These are phyloP conservation scores for Mallotus japonicus DNA, from an alignment of 441 rosid species.

Conservation along the genomic window DNA sequence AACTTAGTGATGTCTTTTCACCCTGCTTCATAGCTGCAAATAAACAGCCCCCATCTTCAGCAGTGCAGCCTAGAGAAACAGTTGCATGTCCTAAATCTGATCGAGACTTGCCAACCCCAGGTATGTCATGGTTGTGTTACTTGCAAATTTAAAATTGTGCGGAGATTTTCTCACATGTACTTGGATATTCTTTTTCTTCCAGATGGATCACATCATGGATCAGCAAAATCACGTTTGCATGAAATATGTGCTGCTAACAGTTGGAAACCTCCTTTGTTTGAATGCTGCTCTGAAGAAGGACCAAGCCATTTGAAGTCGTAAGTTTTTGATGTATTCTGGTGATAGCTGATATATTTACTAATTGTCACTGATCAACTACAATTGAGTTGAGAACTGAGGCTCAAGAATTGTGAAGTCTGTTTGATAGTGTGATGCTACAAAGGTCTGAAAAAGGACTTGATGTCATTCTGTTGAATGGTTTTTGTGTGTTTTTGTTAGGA, in stretches of 20 bases:
- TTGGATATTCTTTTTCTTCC: slow-evolving; percentile 20
- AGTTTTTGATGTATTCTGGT: slow-evolving; percentile 27
- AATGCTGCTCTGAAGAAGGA: slow-evolving; percentile 76
- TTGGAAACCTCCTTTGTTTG: slow-evolving; percentile 77
- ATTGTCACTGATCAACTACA: not conserved
- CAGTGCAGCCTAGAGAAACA: slow-evolving; percentile 28
- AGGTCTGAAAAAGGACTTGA: not conserved
- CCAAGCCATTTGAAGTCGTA: slow-evolving; percentile 74
- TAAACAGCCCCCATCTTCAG: slow-evolving; percentile 21
- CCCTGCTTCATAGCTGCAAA: slow-evolving; percentile 29
- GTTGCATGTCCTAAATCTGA: slow-evolving; percentile 30
- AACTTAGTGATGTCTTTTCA: slow-evolving; percentile 19
- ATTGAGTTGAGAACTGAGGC: not conserved
- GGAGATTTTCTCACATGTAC: slow-evolving; percentile 19
- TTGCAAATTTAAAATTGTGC: not conserved
- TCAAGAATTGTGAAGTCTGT: not conserved
- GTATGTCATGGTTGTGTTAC: slow-evolving; percentile 26
- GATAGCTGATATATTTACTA: not conserved
- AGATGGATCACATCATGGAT: slow-evolving; percentile 41
- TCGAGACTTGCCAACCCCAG: slow-evolving; percentile 24
- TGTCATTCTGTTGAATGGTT: not conserved
- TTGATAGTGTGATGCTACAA: not conserved
- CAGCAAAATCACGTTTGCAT: slow-evolving; percentile 60
- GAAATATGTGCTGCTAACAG: slow-evolving; percentile 71
- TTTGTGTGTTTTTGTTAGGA: not conserved